phyloP scores from a whole-genome alignment of 2,329 filamentous ascomycete species.

The Sclerotinia trifoliorum region DNA sequence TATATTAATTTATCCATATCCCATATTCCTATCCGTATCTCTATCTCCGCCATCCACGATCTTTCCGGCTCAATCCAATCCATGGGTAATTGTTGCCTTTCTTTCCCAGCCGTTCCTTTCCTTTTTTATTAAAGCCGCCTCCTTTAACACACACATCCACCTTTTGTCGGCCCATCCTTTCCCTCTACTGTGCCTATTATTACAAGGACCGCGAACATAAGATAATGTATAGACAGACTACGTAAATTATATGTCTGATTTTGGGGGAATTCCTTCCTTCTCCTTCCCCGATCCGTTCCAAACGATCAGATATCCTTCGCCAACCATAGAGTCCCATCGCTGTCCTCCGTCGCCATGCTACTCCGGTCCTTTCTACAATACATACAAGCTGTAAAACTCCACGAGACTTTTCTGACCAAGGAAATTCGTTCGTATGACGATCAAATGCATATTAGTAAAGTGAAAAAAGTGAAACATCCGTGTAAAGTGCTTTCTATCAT shows the following conservation, averaged over 20 bases:
- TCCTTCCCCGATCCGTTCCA: not conserved
- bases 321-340: constrained; percentile 3
- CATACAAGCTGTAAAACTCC: constrained; percentile 20
- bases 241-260: constrained; percentile 13
- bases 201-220: constrained; percentile 15
- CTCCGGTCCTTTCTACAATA: constrained; percentile 23
- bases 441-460: constrained; percentile 16
- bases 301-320: constrained; percentile 1
- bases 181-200: constrained; percentile 4
- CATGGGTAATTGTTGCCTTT: not conserved
- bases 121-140: not conserved
- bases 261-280: not conserved
- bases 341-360: constrained; percentile 17
- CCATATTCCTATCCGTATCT: constrained; percentile 1
- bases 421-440: constrained; percentile 23
- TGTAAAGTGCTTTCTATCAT: not conserved
- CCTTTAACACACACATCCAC: not conserved
- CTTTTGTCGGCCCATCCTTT: not conserved
- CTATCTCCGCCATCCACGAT: not conserved
- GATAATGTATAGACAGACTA: constrained; percentile 23
- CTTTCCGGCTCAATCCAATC: not conserved
- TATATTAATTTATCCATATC: constrained; percentile 14
- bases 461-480: constrained; percentile 18
- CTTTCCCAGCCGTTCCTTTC: not conserved
- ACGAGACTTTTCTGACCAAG: constrained; percentile 23